Evolutionary conservation across 257 asterid species (phyloP).

Genomic region (Fraxinus americana): DNA sequence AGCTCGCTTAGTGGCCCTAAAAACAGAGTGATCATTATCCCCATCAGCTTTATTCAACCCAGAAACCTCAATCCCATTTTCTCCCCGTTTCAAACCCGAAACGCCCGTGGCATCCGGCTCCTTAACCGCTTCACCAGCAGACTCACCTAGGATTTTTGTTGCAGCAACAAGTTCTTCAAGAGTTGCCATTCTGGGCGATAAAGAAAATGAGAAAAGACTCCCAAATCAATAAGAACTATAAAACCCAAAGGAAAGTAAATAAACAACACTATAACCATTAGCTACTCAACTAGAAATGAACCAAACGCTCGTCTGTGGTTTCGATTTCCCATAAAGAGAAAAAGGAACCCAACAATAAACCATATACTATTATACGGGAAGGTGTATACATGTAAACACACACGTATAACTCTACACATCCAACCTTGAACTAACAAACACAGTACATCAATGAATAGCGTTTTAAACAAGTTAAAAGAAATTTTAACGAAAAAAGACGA

Average conservation of each 20-base stretch:
- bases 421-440: not conserved
- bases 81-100: slow-evolving; percentile 21
- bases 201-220: slow-evolving; percentile 11
- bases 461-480: no score
- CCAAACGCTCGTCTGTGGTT: not conserved
- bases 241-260: slow-evolving; percentile 1
- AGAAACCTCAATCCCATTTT: slow-evolving; percentile 18
- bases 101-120: slow-evolving; percentile 26
- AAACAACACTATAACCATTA: slow-evolving; percentile 1
- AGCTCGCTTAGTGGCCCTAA: slow-evolving; percentile 10
- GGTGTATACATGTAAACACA: not conserved
- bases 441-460: not conserved
- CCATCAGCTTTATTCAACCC: slow-evolving; percentile 16
- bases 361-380: not conserved
- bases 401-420: not conserved
- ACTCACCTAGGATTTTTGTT: slow-evolving; percentile 20
- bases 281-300: slow-evolving; percentile 19
- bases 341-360: slow-evolving; percentile 9
- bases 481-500: not conserved
- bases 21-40: slow-evolving; percentile 19
- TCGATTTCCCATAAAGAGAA: slow-evolving; percentile 5
- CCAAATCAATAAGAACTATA: not conserved
- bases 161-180: slow-evolving; percentile 35
- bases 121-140: not conserved
- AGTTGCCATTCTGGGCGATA: slow-evolving; percentile 24